Evolutionary conservation across 768 basidiomycete species (phyloP), one percentile per base, ranked within the genome.

Genomic region (Amanita inopinata): DNA sequence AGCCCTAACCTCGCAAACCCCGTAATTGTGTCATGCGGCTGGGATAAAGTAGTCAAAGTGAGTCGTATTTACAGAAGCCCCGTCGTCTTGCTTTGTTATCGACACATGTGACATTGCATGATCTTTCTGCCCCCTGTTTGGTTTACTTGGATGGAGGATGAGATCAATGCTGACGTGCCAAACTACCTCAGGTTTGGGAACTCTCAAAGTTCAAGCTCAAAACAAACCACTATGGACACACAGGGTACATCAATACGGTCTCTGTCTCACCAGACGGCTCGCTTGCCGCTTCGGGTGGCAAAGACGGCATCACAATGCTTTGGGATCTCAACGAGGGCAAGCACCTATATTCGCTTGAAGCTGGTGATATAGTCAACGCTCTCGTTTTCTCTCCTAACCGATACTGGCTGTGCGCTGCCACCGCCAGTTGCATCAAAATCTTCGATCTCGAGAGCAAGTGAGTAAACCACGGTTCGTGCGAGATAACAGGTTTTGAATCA

Each of bases 261-360:
- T 92, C 96, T 47, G 93, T 99, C 47, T 99, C 96, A 27, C 96
- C 96, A 40, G 96, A 99, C 60, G 96, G 96, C 51, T 99, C 96
- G 18, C 80, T 99, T 58, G 93, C 94, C 54, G 96, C 96, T 36
- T 98, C 96, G 37, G 96, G 96, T 60, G 96, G 96, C 57, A 98
- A 98, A 70, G 96, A 99, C 64, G 93, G 93, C 49, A 94, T 97
- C 67, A 96, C 93, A 62, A 97, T 97, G 93, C 84, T 97, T 50
- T 99, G 96, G 96, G 96, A 99, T 64, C 72, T 99, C 57, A 98
- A 97, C 70, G 96, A 98, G 75, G 93, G 92, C 75, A 98, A 97
- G 73, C 96, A 98, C 76, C 82, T 99, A 58, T 99, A 99, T 78
- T 97, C 92, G 41, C 84, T 99, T 46, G 96, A 99, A 66, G 96